phyloP scores from a whole-genome alignment of 176 grass and related monocot species.

The Aechmea fasciata region DNA sequence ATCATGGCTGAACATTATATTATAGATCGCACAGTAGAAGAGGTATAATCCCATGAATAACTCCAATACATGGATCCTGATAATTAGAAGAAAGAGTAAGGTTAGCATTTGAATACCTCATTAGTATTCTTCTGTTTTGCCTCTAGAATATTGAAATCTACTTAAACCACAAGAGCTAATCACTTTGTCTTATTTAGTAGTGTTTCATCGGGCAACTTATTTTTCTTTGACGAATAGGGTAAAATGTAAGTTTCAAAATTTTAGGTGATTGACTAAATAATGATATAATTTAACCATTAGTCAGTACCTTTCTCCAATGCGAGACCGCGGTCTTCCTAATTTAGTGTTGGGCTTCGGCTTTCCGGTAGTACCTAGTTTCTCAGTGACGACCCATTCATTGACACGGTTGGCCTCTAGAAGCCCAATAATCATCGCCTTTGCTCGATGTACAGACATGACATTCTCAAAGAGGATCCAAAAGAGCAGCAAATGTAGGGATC shows the following conservation, averaged over 20 bases:
- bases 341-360: conserved; percentile 29
- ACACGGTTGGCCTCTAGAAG: conserved; percentile 67
- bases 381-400: conserved; percentile 88
- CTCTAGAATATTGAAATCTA: too few species aligned
- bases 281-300: neutral
- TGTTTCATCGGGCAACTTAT: too few species aligned
- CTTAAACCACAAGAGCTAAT: too few species aligned
- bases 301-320: conserved; percentile 33
- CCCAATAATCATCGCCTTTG: conserved; percentile 69
- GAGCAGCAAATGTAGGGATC: conserved; percentile 64
- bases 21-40: neutral
- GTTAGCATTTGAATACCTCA: too few species aligned
- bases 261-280: too few species aligned
- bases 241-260: too few species aligned
- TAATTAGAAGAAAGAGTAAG: neutral
- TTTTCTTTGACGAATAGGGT: too few species aligned
- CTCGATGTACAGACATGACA: conserved; percentile 84
- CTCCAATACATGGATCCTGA: neutral
- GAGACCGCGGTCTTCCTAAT: conserved; percentile 21
- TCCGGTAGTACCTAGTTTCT: conserved; percentile 43
- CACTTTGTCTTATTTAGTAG: too few species aligned
- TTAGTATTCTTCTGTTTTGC: neutral
- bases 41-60: conserved; percentile 3
- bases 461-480: conserved; percentile 98
- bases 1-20: neutral